Evolutionary conservation across 257 asterid species (phyloP).

Genomic region (Fraxinus anomala): DNA sequence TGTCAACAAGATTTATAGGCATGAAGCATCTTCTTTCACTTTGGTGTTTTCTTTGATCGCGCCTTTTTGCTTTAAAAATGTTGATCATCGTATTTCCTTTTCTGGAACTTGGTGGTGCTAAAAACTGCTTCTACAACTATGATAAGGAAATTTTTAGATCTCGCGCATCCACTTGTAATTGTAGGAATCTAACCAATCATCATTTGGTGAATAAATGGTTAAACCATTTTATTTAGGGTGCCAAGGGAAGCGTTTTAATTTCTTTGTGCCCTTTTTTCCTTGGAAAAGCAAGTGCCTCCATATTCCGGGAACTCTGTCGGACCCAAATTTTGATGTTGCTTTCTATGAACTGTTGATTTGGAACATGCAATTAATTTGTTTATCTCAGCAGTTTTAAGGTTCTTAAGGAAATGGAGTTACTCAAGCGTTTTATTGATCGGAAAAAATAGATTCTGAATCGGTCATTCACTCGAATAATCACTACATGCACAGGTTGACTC

Average conservation of each 20-base stretch:
- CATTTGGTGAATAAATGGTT: background rate
- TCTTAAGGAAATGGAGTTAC: constrained; percentile 69
- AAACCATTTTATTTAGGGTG: background rate
- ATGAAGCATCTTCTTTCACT: constrained; percentile 6
- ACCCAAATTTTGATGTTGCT: background rate
- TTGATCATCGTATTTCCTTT: background rate
- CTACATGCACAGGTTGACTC: too few relatives aligned
- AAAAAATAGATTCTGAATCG: constrained; percentile 42
- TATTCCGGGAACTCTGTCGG: background rate
- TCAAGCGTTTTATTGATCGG: constrained; percentile 78
- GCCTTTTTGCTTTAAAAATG: background rate
- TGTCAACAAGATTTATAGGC: background rate
- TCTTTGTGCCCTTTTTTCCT: background rate
- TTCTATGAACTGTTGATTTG: background rate
- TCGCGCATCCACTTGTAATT: too few relatives aligned
- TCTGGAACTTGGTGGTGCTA: background rate
- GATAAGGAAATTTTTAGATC: too few relatives aligned
- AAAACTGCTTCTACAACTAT: too few relatives aligned
- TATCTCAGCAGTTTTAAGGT: constrained; percentile 18
- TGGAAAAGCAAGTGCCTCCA: background rate
- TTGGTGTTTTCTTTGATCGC: background rate
- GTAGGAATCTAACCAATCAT: background rate
- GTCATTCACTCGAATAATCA: too few relatives aligned
- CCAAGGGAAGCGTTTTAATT: background rate
- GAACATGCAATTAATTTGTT: background rate